Evolutionary conservation across 768 basidiomycete genomes (phyloP).

Genomic region (Hemileccinum rubropunctum): DNA sequence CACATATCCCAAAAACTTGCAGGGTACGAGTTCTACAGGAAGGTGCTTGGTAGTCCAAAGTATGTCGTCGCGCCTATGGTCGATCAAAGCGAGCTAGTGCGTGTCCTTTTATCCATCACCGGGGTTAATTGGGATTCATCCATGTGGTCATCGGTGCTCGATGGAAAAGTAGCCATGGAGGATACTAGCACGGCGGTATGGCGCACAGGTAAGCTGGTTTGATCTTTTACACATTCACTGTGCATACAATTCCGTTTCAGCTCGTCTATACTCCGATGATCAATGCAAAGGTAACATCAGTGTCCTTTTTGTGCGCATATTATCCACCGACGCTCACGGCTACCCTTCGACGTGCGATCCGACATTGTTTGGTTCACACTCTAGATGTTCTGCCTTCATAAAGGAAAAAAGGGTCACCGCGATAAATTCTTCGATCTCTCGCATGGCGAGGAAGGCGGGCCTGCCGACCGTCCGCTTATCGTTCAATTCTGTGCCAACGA

Average conservation of each 20-base stretch:
- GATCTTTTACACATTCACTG: too few species aligned
- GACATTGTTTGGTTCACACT: too few species aligned
- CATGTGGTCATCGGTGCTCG: neutral
- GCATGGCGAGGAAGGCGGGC: slow-evolving; percentile 78
- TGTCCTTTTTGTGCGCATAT: neutral
- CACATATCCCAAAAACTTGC: slow-evolving; percentile 41
- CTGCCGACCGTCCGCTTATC: slow-evolving; percentile 76
- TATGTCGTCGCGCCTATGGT: slow-evolving; percentile 98
- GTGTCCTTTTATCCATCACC: slow-evolving; percentile 31
- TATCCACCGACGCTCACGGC: neutral
- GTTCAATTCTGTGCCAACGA: slow-evolving; percentile 95
- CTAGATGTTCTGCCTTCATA: slow-evolving; percentile 57
- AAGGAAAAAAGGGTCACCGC: slow-evolving; percentile 43
- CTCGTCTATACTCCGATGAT: slow-evolving; percentile 99
- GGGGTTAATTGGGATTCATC: neutral
- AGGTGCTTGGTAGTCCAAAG: slow-evolving; percentile 81
- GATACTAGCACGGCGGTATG: slow-evolving; percentile 75
- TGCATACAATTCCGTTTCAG: slow-evolving; percentile 33
- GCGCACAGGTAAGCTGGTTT: slow-evolving; percentile 57
- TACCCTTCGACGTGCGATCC: too few species aligned
- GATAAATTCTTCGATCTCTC: slow-evolving; percentile 66
- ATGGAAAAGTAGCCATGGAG: slow-evolving; percentile 77
- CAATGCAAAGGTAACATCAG: slow-evolving; percentile 68
- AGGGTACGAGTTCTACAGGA: slow-evolving; percentile 83
- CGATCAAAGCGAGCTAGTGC: slow-evolving; percentile 92